phyloP scores from a whole-genome alignment of 371 early-diverging fungal species.

The Apophysomyces elegans region DNA sequence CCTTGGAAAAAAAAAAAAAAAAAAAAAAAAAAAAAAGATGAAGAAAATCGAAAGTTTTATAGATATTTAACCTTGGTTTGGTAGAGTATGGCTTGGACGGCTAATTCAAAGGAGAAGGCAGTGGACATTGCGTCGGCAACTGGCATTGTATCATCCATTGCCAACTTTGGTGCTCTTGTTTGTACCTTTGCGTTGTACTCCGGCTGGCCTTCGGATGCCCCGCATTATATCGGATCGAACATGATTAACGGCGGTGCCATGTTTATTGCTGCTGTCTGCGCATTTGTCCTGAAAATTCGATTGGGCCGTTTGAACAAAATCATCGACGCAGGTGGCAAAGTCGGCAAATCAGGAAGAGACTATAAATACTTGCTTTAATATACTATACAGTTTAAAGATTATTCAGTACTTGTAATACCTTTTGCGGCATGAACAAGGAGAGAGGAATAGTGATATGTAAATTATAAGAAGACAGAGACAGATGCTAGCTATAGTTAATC shows the following conservation, averaged over 20 bases:
- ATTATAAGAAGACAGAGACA: too few species aligned
- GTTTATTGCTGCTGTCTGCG: slow-evolving; percentile 47
- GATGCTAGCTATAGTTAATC: not conserved
- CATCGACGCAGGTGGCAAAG: slow-evolving; percentile 28
- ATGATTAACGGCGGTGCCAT: slow-evolving; percentile 55
- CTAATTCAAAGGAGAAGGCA: slow-evolving; percentile 49
- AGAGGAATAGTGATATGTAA: too few species aligned
- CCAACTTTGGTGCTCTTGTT: slow-evolving; percentile 51
- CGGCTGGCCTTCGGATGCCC: slow-evolving; percentile 52
- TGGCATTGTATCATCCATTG: slow-evolving; percentile 52
- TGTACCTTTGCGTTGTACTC: slow-evolving; percentile 56
- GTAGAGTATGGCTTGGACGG: slow-evolving; percentile 57
- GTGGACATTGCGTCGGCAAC: slow-evolving; percentile 51
- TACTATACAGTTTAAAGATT: not conserved
- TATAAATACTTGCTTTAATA: slow-evolving; percentile 19
- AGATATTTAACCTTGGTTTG: too few species aligned
- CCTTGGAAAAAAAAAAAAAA: slow-evolving; percentile 33
- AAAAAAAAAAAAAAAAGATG: slow-evolving; percentile 9
- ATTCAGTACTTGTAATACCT: not conserved
- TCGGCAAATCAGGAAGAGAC: slow-evolving; percentile 19
- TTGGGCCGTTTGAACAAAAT: slow-evolving; percentile 32
- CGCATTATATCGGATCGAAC: slow-evolving; percentile 53
- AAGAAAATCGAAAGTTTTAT: too few species aligned
- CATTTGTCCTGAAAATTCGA: slow-evolving; percentile 33
- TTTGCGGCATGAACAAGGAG: not conserved